Evolutionary conservation across 2,329 filamentous ascomycete genomes (phyloP).

Genomic region (Diaporthe australafricana): DNA sequence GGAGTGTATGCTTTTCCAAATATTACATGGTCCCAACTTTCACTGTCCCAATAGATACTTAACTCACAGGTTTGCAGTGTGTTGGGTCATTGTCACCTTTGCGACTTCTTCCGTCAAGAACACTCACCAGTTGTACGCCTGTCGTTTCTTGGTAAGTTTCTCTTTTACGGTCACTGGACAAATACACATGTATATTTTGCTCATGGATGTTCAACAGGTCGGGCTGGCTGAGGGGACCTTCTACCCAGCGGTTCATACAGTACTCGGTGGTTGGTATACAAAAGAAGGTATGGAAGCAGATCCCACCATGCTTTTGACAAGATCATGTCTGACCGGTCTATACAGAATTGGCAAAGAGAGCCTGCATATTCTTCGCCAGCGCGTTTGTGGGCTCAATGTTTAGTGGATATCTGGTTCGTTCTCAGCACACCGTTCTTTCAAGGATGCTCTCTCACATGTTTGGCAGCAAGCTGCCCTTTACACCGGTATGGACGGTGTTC

Average conservation of each 20-base stretch:
- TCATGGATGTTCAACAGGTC: constrained; percentile 14
- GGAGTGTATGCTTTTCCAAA: constrained; percentile 26
- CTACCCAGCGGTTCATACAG: constrained; percentile 37
- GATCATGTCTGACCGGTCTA: background rate
- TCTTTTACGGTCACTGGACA: background rate
- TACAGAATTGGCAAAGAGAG: constrained; percentile 35
- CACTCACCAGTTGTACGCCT: constrained; percentile 34
- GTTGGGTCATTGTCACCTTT: constrained; percentile 39
- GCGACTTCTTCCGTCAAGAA: constrained; percentile 37
- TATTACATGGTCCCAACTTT: too few species aligned
- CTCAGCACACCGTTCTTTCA: too few species aligned
- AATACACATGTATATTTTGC: background rate
- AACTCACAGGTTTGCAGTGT: background rate
- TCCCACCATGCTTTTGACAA: too few species aligned
- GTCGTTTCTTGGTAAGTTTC: constrained; percentile 34
- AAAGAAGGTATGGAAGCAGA: constrained; percentile 25
- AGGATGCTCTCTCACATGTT: background rate
- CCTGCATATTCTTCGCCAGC: constrained; percentile 38
- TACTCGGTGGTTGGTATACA: constrained; percentile 38
- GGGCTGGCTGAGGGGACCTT: constrained; percentile 37
- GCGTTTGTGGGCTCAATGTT: constrained; percentile 37
- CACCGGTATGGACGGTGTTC: constrained; percentile 41
- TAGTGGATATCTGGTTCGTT: constrained; percentile 34
- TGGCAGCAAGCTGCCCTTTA: constrained; percentile 42
- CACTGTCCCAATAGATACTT: background rate